A percentile compares a stretch with the other conserved stretches of the same genome.
These are phyloP conservation scores for Picochlorum sp. DNA, from an alignment of 139 green algal genomes.

Conservation along the genomic window DNA sequence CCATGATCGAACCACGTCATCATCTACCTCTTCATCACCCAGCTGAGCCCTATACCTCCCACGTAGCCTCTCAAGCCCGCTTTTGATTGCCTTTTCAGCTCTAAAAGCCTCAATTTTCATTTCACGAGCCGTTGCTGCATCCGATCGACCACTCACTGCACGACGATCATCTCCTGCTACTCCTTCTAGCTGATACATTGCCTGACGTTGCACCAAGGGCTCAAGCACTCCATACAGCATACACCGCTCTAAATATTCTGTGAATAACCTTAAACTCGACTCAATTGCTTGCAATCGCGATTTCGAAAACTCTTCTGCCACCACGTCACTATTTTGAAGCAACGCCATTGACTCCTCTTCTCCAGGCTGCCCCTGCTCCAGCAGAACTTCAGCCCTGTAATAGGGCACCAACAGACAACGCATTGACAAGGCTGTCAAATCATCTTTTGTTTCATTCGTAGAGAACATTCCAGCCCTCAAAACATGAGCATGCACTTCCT, in stretches of 20 bases:
- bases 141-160: too few species aligned
- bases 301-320: constrained; percentile 11
- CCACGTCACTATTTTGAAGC: constrained; percentile 15
- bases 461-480: constrained; percentile 50
- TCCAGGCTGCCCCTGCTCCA: not conserved
- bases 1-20: constrained; percentile 40
- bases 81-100: constrained; percentile 26
- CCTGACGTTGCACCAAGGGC: constrained; percentile 45
- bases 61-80: constrained; percentile 18
- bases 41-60: too few species aligned
- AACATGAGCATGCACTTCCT: not conserved
- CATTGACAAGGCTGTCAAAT: constrained; percentile 47
- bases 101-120: constrained; percentile 56
- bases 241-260: constrained; percentile 7
- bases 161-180: too few species aligned
- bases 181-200: constrained; percentile 14
- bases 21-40: constrained; percentile 23
- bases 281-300: not conserved
- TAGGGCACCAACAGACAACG: constrained; percentile 50
- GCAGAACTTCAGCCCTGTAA: constrained; percentile 10
- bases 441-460: constrained; percentile 58
- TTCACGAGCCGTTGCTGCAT: constrained; percentile 7
- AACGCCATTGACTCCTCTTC: constrained; percentile 18
- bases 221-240: constrained; percentile 18
- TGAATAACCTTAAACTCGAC: constrained; percentile 4